A percentile compares a stretch with the other conserved stretches of the same genome.
Evolutionary conservation across 2,329 filamentous ascomycete genomes (phyloP).

Genomic region (Fusarium sp.): DNA sequence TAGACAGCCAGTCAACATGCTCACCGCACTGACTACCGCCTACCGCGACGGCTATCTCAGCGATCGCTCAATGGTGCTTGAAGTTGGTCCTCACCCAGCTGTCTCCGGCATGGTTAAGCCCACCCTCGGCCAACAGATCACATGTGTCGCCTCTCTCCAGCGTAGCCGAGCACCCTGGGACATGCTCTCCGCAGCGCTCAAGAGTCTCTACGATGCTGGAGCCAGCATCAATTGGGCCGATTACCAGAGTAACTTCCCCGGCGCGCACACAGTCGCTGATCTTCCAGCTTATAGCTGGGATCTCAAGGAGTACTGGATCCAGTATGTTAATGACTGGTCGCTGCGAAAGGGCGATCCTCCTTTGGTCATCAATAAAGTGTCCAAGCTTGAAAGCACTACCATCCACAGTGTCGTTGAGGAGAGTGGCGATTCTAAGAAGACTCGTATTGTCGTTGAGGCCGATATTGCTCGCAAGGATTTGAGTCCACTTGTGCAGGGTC

Average conservation of each 20-base stretch:
- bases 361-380: constrained; percentile 14
- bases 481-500: constrained; percentile 28
- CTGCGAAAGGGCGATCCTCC: constrained; percentile 67
- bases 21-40: constrained; percentile 5
- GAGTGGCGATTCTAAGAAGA: constrained; percentile 21
- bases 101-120: constrained; percentile 35
- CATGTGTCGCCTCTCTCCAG: constrained; percentile 24
- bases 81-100: constrained; percentile 35
- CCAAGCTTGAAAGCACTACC: constrained; percentile 30
- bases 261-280: constrained; percentile 57
- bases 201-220: constrained; percentile 22
- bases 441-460: constrained; percentile 28
- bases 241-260: constrained; percentile 44
- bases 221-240: constrained; percentile 36
- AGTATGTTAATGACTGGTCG: constrained; percentile 75
- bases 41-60: constrained; percentile 4
- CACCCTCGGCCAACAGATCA: constrained; percentile 20
- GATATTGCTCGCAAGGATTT: constrained; percentile 35
- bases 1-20: constrained; percentile 32
- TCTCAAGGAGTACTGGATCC: constrained; percentile 76
- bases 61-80: constrained; percentile 22
- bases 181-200: constrained; percentile 9
- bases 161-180: constrained; percentile 22
- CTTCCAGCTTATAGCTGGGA: constrained; percentile 79
- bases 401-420: constrained; percentile 33